Evolutionary conservation across 2,329 filamentous ascomycete genomes (phyloP), one percentile per base, ranked within the genome.

Genomic region (Colletotrichum acutatum): DNA sequence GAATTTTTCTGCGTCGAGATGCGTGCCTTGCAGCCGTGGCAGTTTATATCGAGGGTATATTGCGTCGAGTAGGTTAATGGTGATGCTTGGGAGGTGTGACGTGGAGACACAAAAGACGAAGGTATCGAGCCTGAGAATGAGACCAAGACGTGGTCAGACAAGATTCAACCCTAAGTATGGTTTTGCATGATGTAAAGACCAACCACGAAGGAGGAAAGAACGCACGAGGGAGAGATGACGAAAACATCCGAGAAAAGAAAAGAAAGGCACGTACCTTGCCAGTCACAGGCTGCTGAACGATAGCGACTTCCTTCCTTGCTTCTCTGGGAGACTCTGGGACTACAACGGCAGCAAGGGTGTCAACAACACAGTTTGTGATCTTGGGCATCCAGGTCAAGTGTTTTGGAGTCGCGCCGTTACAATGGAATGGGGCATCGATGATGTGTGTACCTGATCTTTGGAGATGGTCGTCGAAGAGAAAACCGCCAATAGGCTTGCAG

Each of bases 261-360:
- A 32, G n/a, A 68, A 58, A 54, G 66, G 70, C 60, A 72, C 66
- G 66, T 70, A 70, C 70, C 66, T 64, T 34, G 26, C 22, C 54
- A 19, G 42, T 49, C 5, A 19, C 16, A 34, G 32, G 66, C 46
- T 59, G 60, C 54, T 69, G 59, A 19, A 54, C 34, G 52, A 54
- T 11, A 49, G 62, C 56, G 22, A 53, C 59, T 63, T 22, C 14
- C 49, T 28, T 46, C 24, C 42, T 59, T 53, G 66, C 60, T 67
- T 70, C 54, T 61, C 46, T 49, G 42, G 42, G 54, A 61, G 65
- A 30, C 11, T 30, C 30, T 32, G 30, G 26, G 58, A 70, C 46
- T 16, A 49, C 16, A 46, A 32, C 19, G 42, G 32, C 32, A n/a
- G 56, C 24, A 16, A 56, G 60, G 26, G 32, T 37, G 28, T 49